Conservation (phyloP, 345 rosid species). For the Crucihimalaya himalaica region DNA sequence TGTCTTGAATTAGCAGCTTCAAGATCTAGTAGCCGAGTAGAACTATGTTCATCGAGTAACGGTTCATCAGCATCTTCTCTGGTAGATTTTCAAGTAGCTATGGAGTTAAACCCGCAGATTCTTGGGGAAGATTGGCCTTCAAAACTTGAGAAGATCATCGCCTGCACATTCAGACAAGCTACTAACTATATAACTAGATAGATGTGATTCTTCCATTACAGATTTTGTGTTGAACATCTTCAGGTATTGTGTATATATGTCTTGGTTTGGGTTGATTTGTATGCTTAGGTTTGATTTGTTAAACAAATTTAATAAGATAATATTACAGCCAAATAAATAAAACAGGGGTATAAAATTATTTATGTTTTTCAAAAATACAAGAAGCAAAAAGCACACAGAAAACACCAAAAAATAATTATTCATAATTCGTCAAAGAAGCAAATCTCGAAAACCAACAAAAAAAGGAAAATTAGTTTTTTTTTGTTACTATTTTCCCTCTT, state of each 20-base stretch:
- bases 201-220: conserved; percentile 25
- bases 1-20: conserved; percentile 58
- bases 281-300: not conserved
- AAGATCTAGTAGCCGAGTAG: conserved; percentile 37
- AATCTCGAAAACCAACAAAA: conserved; percentile 10
- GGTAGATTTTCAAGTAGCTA: conserved; percentile 64
- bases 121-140: conserved; percentile 64
- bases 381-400: conserved; percentile 28
- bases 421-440: conserved; percentile 12
- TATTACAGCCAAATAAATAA: not conserved
- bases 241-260: conserved; percentile 24
- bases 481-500: not conserved
- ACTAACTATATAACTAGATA: conserved; percentile 27
- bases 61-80: conserved; percentile 41
- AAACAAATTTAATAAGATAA: not conserved
- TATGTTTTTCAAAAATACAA: conserved; percentile 10
- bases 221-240: conserved; percentile 22
- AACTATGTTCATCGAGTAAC: conserved; percentile 17
- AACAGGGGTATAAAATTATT: not conserved
- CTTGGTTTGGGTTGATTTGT: conserved; percentile 1
- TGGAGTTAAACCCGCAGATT: conserved; percentile 55
- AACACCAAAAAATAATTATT: not conserved
- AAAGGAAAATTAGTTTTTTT: not conserved
- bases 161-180: conserved; percentile 22
- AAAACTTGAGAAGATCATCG: conserved; percentile 55